A percentile compares a stretch with the other conserved stretches of the same genome.
phyloP scores from a whole-genome alignment of 2,329 filamentous ascomycete species.

The Teratosphaeriaceae sp. region DNA sequence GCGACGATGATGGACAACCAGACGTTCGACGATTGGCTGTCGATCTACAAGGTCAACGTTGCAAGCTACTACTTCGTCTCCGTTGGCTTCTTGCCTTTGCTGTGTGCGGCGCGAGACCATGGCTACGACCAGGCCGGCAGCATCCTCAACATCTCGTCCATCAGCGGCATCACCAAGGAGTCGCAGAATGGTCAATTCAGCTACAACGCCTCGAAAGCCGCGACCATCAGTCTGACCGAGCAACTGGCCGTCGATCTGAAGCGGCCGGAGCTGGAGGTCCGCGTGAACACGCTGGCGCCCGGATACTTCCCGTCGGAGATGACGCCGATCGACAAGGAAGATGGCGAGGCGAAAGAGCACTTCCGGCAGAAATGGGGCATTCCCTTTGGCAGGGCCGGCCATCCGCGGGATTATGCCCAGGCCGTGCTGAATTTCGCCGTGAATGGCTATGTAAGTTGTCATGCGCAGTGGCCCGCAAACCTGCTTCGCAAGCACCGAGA shows the following conservation, averaged over 20 bases:
- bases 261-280: constrained; percentile 43
- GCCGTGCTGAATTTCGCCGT: constrained; percentile 48
- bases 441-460: constrained; percentile 26
- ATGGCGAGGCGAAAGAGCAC: constrained; percentile 47
- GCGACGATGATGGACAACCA: constrained; percentile 40
- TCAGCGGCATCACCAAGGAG: constrained; percentile 39
- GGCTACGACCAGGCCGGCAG: constrained; percentile 35
- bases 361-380: constrained; percentile 28
- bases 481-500: too few relatives aligned
- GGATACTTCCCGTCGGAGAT: constrained; percentile 53
- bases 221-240: constrained; percentile 49
- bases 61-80: constrained; percentile 40
- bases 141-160: constrained; percentile 41
- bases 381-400: constrained; percentile 34
- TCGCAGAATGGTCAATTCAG: constrained; percentile 39
- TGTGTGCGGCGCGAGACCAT: constrained; percentile 35
- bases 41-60: constrained; percentile 40
- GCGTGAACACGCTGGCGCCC: constrained; percentile 52
- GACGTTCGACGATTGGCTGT: constrained; percentile 37
- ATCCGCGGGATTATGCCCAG: constrained; percentile 45
- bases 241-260: constrained; percentile 49
- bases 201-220: constrained; percentile 46
- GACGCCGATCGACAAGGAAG: constrained; percentile 44
- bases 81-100: constrained; percentile 38
- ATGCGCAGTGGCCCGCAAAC: too few relatives aligned